Conservation (phyloP, 192 early-diverging fungal genomes). For the Kickxella alabastrina region DNA sequence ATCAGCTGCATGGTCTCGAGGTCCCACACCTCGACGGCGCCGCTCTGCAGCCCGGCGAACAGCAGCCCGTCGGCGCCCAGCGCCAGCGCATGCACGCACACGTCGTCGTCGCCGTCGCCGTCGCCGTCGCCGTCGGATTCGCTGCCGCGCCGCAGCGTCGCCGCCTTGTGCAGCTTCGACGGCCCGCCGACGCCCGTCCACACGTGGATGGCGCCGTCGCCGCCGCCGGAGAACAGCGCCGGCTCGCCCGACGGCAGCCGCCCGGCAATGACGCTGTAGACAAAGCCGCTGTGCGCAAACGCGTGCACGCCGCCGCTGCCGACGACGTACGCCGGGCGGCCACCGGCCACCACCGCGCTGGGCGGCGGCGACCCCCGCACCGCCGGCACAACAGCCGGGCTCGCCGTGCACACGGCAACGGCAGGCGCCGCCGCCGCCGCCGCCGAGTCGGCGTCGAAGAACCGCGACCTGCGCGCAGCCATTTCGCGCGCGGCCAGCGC, state of each 20-base stretch:
- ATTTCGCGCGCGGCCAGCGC: slow-evolving; percentile 11
- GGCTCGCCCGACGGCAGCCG: slow-evolving; percentile 31
- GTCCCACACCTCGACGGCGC: slow-evolving; percentile 71
- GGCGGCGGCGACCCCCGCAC: slow-evolving; percentile 12
- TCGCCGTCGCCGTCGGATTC: background rate
- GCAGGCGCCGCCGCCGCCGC: slow-evolving; percentile 33
- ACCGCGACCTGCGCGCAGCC: slow-evolving; percentile 25
- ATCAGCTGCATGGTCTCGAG: slow-evolving; percentile 63
- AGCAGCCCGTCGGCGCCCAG: slow-evolving; percentile 63
- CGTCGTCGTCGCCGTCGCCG: slow-evolving; percentile 23
- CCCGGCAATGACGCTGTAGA: slow-evolving; percentile 61
- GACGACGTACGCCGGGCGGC: slow-evolving; percentile 53
- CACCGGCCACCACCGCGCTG: slow-evolving; percentile 17
- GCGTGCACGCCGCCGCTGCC: slow-evolving; percentile 53
- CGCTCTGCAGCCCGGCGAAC: slow-evolving; percentile 72
- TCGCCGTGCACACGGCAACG: slow-evolving; percentile 45
- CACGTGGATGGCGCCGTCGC: slow-evolving; percentile 66
- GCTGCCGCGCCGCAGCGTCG: slow-evolving; percentile 20
- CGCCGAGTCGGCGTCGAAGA: slow-evolving; percentile 39
- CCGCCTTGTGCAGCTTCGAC: slow-evolving; percentile 21
- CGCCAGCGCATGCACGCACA: slow-evolving; percentile 60
- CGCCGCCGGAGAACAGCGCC: slow-evolving; percentile 54
- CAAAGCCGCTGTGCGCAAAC: slow-evolving; percentile 72
- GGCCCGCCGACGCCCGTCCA: slow-evolving; percentile 12
- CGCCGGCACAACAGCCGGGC: background rate